These are phyloP conservation scores for Hypoxylon sp. DNA, from an alignment of 2,329 filamentous ascomycete species.

Conservation along the genomic window DNA sequence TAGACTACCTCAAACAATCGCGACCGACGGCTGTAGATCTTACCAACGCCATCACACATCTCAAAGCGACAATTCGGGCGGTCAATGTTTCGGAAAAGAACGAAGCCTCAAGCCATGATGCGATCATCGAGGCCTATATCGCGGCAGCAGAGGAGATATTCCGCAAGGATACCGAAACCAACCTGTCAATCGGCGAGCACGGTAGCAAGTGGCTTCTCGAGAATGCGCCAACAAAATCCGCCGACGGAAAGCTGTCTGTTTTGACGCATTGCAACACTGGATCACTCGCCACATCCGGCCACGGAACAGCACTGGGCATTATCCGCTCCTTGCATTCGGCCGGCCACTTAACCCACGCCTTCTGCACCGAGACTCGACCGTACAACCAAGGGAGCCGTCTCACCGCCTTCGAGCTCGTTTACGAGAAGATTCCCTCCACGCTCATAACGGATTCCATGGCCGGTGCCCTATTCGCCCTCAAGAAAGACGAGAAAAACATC, in stretches of 20 bases:
- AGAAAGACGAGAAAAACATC: constrained; percentile 74
- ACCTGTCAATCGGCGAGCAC: constrained; percentile 83
- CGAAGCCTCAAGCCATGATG: constrained; percentile 58
- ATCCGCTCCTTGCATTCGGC: constrained; percentile 82
- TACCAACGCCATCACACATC: constrained; percentile 85
- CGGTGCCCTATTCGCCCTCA: constrained; percentile 78
- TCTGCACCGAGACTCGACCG: constrained; percentile 95
- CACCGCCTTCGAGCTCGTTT: constrained; percentile 96
- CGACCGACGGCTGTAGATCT: constrained; percentile 96
- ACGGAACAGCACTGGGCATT: constrained; percentile 94
- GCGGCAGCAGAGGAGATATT: constrained; percentile 87
- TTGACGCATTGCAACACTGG: constrained; percentile 99
- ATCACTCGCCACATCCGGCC: constrained; percentile 95
- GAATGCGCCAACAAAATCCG: constrained; percentile 62
- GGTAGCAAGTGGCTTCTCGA: constrained; percentile 85
- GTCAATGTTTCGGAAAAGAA: constrained; percentile 56
- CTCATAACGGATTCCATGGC: constrained; percentile 98
- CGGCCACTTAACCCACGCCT: constrained; percentile 80
- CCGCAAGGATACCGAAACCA: constrained; percentile 86
- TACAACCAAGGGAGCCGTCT: constrained; percentile 98
- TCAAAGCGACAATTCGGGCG: constrained; percentile 72
- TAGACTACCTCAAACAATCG: constrained; percentile 89
- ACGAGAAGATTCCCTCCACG: constrained; percentile 90
- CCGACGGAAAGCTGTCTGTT: constrained; percentile 74
- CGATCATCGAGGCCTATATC: constrained; percentile 78